Evolutionary conservation across 306 rosid genomes (phyloP), one percentile per base, ranked within the genome.

Genomic region (Castanopsis chinensis): DNA sequence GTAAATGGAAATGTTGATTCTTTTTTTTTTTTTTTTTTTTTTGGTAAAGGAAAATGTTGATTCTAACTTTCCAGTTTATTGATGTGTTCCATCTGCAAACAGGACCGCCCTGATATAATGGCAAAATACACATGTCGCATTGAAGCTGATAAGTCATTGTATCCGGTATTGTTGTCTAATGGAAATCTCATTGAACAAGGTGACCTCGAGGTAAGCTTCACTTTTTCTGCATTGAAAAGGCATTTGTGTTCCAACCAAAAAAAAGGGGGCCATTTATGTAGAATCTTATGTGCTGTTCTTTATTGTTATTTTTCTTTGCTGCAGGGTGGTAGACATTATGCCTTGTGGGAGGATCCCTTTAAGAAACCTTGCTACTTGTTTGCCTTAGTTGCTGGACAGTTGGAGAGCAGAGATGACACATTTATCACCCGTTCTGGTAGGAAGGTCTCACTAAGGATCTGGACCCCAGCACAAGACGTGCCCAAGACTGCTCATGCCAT

Each of bases 101-200:
- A 95, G 99, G 99, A 95, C 83, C 98, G 98, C 43, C 99, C 98
- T 74, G 99, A 93, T 87, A 88, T 95, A 80, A 93, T 95, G 99
- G 98, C 99, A 53, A 95, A 93, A 79, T 95, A 93, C 86, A 85
- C 92, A 52, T 93, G 96, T 80, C 86, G 82, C 79, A 87, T 95
- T 33, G 98, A 93, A 83, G 99, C 88, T 37, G 96, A 93, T 68
- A 95, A 91, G 83, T 86, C 88, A 53, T 75, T 95, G 75, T 95
- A 95, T 82, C 98, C 98, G n/a, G 98, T 95, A 63, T 81, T 93
- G 69, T 86, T 95, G 88, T 95, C 99, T 78, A 95, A 95, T 78
- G 99, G 99, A 82, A 95, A 95, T 78, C 96, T 95, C 72, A 75
- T 80, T 74, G 97, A 87, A 52, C 91, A 91, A 80, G 99, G 99